Evolutionary conservation across 192 early-diverging fungal species (phyloP), one percentile per base, ranked within the genome.

Genomic region (Piromyces sp.): DNA sequence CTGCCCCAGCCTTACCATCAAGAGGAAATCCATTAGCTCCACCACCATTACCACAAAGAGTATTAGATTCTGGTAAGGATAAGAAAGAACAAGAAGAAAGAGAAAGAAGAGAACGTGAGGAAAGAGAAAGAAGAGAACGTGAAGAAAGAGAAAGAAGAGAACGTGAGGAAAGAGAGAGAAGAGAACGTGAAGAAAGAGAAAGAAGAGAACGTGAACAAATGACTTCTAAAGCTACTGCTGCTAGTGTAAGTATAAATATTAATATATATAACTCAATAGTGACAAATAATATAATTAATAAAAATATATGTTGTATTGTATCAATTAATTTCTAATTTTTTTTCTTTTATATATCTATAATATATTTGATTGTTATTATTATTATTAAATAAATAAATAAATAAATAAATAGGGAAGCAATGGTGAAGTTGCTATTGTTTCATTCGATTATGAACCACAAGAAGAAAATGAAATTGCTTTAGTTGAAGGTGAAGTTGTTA

Each of bases 381-480:
- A n/a, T n/a, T n/a, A n/a, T n/a, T n/a, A n/a, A n/a, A n/a, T n/a
- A n/a, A n/a, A n/a, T n/a, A n/a, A n/a, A n/a, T n/a, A n/a, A n/a
- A n/a, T n/a, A n/a, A n/a, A n/a, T n/a, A n/a, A n/a, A 15, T 30
- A 81, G 80, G 29, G 29, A 29, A 30, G 7, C 12, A 78, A 68
- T 22, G 30, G 38, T 30, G 81, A 42, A 2, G 17, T 19, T 11
- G 81, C 81, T 0, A 42, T 81, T 7, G 42, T 36, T 14, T 30
- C 81, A 0, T 81, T 26, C 30, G 78, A 42, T 42, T 42, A 42
- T 78, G 81, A 81, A 26, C 30, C 30, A 30, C 17, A 30, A 30
- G 81, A 81, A 42, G 42, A 42, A 30, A 42, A 81, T 19, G 81
- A 81, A 78, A 22, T 81, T 42, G 42, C 81, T 30, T 81, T 81